phyloP scores from a whole-genome alignment of 2,329 filamentous ascomycete species.

The Sporothrix humicola region DNA sequence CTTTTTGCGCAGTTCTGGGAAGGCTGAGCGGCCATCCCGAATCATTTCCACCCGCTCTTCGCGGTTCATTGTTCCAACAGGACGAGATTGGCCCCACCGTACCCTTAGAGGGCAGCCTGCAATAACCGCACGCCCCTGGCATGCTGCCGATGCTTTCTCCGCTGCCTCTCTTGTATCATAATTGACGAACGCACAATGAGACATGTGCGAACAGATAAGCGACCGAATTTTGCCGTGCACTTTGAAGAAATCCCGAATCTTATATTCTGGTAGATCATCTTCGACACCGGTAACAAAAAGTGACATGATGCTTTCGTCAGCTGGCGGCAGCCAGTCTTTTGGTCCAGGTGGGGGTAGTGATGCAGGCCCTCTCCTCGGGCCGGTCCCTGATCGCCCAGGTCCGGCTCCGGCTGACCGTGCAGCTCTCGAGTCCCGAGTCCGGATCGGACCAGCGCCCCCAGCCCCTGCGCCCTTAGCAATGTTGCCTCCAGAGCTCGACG shows the following conservation, averaged over 20 bases:
- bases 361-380: conserved; percentile 62
- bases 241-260: conserved; percentile 88
- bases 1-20: conserved; percentile 51
- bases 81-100: conserved; percentile 91
- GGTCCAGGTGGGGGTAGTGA: conserved; percentile 79
- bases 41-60: conserved; percentile 83
- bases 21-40: conserved; percentile 72
- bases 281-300: conserved; percentile 95
- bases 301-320: conserved; percentile 85
- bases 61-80: conserved; percentile 87
- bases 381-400: conserved; percentile 49
- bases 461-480: conserved; percentile 60
- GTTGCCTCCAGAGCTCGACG: conserved; percentile 50
- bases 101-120: conserved; percentile 88
- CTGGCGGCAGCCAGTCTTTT: conserved; percentile 83
- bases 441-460: conserved; percentile 75
- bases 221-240: conserved; percentile 89
- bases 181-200: conserved; percentile 96
- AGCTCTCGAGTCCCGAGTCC: conserved; percentile 70
- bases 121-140: conserved; percentile 87
- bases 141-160: conserved; percentile 81
- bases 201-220: conserved; percentile 93
- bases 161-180: conserved; percentile 84
- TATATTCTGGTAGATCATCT: conserved; percentile 92
- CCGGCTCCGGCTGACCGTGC: conserved; percentile 57